Base-by-base conservation (phyloP, 2,329 filamentous ascomycete species). In the Huntiella omanensis region DNA sequence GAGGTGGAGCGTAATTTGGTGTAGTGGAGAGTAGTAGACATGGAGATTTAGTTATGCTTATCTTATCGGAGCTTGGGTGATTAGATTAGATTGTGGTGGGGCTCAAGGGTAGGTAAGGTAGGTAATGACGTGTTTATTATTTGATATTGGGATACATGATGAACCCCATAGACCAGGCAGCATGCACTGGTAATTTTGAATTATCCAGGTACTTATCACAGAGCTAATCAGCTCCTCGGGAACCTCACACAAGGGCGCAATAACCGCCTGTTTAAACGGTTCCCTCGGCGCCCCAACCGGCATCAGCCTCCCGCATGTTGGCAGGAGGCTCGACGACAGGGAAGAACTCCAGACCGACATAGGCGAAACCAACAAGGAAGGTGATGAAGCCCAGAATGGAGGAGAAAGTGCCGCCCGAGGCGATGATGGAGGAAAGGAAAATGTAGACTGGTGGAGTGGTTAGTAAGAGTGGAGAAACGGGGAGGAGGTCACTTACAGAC, bases 391-490 rank as follows among this genome's bases (percentile, higher is more conserved):
- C 91, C 17, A 84, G 76, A 48, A 93, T 75, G 59, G 78, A 77
- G 58, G 77, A 79, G 55, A 82, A 68, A 57, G 75, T 67, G 52
- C 68, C 58, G 53, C 70, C 63, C 55, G 83, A 77, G 48, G 95
- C 73, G 49, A 94, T 73, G 55, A 96, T 80, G 54, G 76, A 82
- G 54, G 88, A 91, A 57, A 94, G 70, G 64, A 98, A 96, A 64
- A 96, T 74, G 73, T 98, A 98, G 70, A 98, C 87, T 94, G 50
- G 6, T 1, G 16, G 19, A 16, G 32, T 16, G 10, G n/a, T 7
- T 12, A 13, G 34, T 16, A 34, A 33, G 33, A 45, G 44, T 28
- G 22, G 0, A 2, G 2, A 40, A 11, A 12, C 8, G 35, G 45
- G 43, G 28, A 13, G 12, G 15, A 41, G 40, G 5, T 34, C 12